Base-by-base conservation (phyloP, 176 grass and related monocot genomes). In the Hyparrhenia diplandra region DNA sequence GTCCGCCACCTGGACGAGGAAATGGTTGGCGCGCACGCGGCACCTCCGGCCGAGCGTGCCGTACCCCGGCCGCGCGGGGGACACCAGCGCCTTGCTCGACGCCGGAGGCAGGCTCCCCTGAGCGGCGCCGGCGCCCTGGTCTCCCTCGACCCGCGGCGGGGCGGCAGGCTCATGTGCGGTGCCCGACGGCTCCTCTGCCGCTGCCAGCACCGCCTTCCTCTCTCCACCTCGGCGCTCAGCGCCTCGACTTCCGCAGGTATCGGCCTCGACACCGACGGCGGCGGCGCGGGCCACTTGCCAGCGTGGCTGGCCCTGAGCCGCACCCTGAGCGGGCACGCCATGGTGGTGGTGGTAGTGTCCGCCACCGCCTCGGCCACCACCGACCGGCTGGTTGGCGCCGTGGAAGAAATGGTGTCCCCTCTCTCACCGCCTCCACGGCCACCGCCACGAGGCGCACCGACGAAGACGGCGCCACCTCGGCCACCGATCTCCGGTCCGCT, bases 11-110 rank as follows among this genome's bases (percentile, higher is more conserved):
- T 45, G 67, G 3, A 70, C 39, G 69, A 71, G 25, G 69, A 71
- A 71, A 47, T 71, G 69, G 42, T 71, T 71, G 24, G 69, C 69
- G 13, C 69, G 69, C 13, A 71, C 69, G 41, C 41, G 69, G 69
- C 69, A 71, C 41, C 41, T 46, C 14, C 25, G 41, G 6, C 69
- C 24, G 41, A 71, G 5, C 69, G 69, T 71, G 24, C 69, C 42
- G 69, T 10, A 47, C 24, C 69, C 69, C n/a, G n/a, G n/a, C n/a
- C n/a, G n/a, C n/a, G 23, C 41, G 13, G 68, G 40, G n/a, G 29
- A 71, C 13, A 71, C 68, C 41, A 46, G 23, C 40, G 68, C 68
- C 41, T 71, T 71, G 68, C 41, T 71, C 24, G 68, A 71, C 24
- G 13, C 40, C 68, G 41, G 68, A 18, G 68, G 41, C 41, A 71